Evolutionary conservation across 805 yeast genomes (phyloP).

Genomic region (Candida suzukii): DNA sequence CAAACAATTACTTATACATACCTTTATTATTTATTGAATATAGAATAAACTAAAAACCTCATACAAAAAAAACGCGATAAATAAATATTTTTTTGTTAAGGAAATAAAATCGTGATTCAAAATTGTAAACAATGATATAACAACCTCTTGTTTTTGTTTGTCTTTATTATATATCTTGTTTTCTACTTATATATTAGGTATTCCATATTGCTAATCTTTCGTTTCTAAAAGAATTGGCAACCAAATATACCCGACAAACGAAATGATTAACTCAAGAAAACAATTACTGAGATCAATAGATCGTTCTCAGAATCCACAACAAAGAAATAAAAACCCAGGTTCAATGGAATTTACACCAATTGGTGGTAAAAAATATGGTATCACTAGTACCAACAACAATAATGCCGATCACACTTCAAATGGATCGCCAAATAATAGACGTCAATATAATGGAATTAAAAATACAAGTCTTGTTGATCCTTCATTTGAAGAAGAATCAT

Average conservation of each 20-base stretch:
- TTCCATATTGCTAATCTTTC: too few relatives aligned
- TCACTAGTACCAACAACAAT: conserved; percentile 2
- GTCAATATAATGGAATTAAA: not conserved
- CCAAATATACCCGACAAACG: not conserved
- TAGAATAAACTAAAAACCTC: too few relatives aligned
- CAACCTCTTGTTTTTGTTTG: too few relatives aligned
- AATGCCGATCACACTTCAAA: too few relatives aligned
- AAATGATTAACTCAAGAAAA: not conserved
- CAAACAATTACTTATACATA: too few relatives aligned
- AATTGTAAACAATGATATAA: too few relatives aligned
- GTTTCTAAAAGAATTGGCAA: not conserved
- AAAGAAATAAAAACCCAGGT: conserved; percentile 16
- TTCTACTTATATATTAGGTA: too few relatives aligned
- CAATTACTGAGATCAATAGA: not conserved
- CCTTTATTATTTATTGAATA: too few relatives aligned
- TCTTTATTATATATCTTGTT: too few relatives aligned
- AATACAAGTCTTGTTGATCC: conserved; percentile 4
- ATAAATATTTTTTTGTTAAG: too few relatives aligned
- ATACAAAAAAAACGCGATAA: too few relatives aligned
- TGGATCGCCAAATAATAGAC: not conserved
- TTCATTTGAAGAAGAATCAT: conserved; percentile 11
- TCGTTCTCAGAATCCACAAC: not conserved
- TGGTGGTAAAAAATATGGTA: conserved; percentile 18
- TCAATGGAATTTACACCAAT: conserved; percentile 35
- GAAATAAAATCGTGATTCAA: too few relatives aligned